phyloP scores from a whole-genome alignment of 352 stramenopile species.

The Pythium brassicae region DNA sequence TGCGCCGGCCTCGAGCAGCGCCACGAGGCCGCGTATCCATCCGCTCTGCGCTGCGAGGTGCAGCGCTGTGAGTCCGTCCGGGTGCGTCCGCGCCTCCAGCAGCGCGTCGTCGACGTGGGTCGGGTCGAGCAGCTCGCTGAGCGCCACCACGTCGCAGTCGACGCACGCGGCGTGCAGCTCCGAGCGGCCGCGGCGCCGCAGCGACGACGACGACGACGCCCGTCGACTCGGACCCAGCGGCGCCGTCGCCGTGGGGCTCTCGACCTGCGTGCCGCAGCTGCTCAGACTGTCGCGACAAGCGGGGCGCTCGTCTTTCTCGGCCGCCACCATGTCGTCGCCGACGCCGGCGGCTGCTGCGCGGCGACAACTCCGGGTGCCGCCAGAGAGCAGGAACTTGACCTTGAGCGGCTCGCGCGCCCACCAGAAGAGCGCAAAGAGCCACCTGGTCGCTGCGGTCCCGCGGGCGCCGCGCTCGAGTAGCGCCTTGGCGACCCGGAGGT shows the following conservation, averaged over 20 bases:
- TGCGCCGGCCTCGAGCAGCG: slow-evolving; percentile 23
- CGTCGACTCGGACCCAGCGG: background rate
- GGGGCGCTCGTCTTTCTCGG: background rate
- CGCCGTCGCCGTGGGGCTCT: slow-evolving; percentile 3
- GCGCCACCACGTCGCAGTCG: slow-evolving; percentile 3
- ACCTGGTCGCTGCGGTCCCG: slow-evolving; percentile 12
- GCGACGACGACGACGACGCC: background rate
- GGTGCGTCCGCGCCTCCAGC: slow-evolving; percentile 3
- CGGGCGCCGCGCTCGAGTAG: slow-evolving; percentile 29
- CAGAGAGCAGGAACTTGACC: slow-evolving; percentile 27
- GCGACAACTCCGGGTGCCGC: background rate
- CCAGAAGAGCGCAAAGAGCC: slow-evolving; percentile 20
- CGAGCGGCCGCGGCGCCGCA: background rate
- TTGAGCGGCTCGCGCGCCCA: slow-evolving; percentile 16
- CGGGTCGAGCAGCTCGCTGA: slow-evolving; percentile 1
- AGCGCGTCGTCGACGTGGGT: background rate
- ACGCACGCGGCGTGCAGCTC: slow-evolving; percentile 8
- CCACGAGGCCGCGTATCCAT: slow-evolving; percentile 19
- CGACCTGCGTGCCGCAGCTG: slow-evolving; percentile 7
- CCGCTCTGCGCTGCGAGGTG: slow-evolving; percentile 23
- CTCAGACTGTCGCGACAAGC: slow-evolving; percentile 3
- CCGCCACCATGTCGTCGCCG: background rate
- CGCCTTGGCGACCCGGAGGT: slow-evolving; percentile 24
- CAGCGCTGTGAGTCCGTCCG: slow-evolving; percentile 22
- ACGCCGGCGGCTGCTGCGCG: background rate